phyloP scores from a whole-genome alignment of 2,329 filamentous ascomycete species.

The Pseudophaeomoniella oleicola region DNA sequence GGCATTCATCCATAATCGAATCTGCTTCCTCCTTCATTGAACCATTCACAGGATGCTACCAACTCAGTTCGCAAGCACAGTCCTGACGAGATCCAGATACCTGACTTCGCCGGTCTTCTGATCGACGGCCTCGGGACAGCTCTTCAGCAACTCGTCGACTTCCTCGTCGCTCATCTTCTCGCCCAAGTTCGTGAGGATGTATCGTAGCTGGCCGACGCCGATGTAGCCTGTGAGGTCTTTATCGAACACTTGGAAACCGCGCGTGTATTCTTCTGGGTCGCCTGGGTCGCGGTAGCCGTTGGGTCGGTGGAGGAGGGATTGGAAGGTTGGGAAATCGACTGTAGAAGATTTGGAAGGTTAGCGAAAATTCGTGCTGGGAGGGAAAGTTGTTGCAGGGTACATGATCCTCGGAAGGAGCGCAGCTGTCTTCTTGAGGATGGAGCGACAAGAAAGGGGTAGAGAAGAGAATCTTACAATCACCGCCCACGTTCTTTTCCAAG shows the following conservation, averaged over 20 bases:
- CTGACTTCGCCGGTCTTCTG: conserved; percentile 94
- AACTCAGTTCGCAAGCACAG: conserved; percentile 72
- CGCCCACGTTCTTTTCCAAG: conserved; percentile 75
- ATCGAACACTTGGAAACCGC: conserved; percentile 98
- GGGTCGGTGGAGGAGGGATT: conserved; percentile 90
- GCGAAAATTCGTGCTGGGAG: too few relatives aligned
- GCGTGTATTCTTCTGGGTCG: conserved; percentile 95
- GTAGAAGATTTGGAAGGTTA: conserved; percentile 1
- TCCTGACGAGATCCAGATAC: conserved; percentile 75
- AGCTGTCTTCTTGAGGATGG: neutral
- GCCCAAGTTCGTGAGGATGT: conserved; percentile 89
- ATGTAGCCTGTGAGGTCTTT: conserved; percentile 98
- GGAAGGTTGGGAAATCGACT: conserved; percentile 98
- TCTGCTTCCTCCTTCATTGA: too few relatives aligned
- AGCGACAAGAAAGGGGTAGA: too few relatives aligned
- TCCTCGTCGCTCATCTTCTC: conserved; percentile 99
- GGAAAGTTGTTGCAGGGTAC: too few relatives aligned
- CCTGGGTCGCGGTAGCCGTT: conserved; percentile 97
- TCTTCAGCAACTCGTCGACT: conserved; percentile 94
- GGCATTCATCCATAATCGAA: too few relatives aligned
- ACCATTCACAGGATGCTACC: too few relatives aligned
- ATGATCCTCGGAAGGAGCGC: neutral
- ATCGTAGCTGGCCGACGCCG: conserved; percentile 92
- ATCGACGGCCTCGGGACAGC: conserved; percentile 54
- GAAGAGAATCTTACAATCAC: conserved; percentile 92